Conservation (phyloP, 2,329 filamentous ascomycete genomes). For the Aspergillus novofumigatus region DNA sequence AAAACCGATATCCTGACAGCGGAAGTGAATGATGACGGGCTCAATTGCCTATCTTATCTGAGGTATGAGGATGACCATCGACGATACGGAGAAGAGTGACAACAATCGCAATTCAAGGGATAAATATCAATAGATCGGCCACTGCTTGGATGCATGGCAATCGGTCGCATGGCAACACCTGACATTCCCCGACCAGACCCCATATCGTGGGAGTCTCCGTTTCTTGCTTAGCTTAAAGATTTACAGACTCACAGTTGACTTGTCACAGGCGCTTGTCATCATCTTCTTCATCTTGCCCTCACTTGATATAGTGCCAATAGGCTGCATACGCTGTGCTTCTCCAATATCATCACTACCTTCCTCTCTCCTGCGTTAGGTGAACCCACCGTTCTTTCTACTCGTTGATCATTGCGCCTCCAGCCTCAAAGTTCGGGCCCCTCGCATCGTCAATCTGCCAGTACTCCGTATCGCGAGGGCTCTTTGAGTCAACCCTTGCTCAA, state of each 20-base stretch:
- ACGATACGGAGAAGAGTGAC: not conserved
- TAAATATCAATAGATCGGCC: not conserved
- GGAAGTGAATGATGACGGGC: not conserved
- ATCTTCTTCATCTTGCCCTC: slow-evolving; percentile 13
- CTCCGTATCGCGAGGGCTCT: slow-evolving; percentile 1
- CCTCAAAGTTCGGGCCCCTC: slow-evolving; percentile 1
- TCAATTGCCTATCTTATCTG: not conserved
- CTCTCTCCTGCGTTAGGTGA: not conserved
- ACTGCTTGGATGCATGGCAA: not conserved
- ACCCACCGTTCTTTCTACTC: not conserved
- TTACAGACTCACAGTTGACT: slow-evolving; percentile 13
- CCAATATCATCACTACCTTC: not conserved
- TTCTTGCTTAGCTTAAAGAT: slow-evolving; percentile 12
- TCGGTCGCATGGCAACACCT: not conserved
- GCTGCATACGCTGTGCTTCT: not conserved
- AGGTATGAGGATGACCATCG: not conserved
- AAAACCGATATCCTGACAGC: not conserved
- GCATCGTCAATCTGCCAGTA: slow-evolving; percentile 4
- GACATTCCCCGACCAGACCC: not conserved
- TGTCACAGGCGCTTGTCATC: slow-evolving; percentile 14
- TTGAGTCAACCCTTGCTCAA: slow-evolving; percentile 10
- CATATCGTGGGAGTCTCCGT: slow-evolving; percentile 8
- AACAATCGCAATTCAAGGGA: not conserved
- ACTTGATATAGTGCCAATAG: not conserved
- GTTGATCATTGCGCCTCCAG: not conserved